Evolutionary conservation across 2,329 filamentous ascomycete genomes (phyloP).

Genomic region (Penicillium olsonii): DNA sequence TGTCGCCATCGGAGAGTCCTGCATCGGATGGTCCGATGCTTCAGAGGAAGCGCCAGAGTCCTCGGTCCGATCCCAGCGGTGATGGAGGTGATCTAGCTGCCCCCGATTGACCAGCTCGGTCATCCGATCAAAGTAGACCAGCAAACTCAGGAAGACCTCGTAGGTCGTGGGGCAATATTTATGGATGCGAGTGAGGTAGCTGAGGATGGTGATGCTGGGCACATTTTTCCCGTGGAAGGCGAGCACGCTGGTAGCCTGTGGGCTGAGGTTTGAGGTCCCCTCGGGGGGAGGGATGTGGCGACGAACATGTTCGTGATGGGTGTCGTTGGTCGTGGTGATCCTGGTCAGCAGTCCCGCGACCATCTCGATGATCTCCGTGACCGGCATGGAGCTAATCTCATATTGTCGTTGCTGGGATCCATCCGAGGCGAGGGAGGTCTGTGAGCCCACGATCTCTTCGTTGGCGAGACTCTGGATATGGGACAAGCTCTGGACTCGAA

Average conservation of each 20-base stretch:
- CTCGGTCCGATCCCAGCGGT: conserved; percentile 24
- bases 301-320: conserved; percentile 88
- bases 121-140: conserved; percentile 99
- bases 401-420: conserved; percentile 65
- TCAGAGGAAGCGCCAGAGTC: conserved; percentile 18
- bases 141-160: conserved; percentile 90
- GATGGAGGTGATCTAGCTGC: conserved; percentile 63
- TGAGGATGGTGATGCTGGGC: conserved; percentile 93
- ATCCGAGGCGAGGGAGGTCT: conserved; percentile 44
- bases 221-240: conserved; percentile 99
- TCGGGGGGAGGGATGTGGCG: conserved; percentile 66
- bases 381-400: conserved; percentile 97
- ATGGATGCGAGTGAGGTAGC: conserved; percentile 93
- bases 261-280: conserved; percentile 59
- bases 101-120: conserved; percentile 89
- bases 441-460: conserved; percentile 68
- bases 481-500: conserved; percentile 83
- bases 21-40: conserved; percentile 23
- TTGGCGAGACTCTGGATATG: conserved; percentile 88
- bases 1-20: conserved; percentile 36
- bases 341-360: conserved; percentile 94
- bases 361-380: conserved; percentile 98
- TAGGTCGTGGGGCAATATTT: conserved; percentile 99
- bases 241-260: conserved; percentile 72
- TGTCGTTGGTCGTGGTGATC: conserved; percentile 94